Percentiles rank a stretch among this genome's conserved stretches.
phyloP scores from a whole-genome alignment of 495 filamentous ascomycete species.

The Neurospora discreta region DNA sequence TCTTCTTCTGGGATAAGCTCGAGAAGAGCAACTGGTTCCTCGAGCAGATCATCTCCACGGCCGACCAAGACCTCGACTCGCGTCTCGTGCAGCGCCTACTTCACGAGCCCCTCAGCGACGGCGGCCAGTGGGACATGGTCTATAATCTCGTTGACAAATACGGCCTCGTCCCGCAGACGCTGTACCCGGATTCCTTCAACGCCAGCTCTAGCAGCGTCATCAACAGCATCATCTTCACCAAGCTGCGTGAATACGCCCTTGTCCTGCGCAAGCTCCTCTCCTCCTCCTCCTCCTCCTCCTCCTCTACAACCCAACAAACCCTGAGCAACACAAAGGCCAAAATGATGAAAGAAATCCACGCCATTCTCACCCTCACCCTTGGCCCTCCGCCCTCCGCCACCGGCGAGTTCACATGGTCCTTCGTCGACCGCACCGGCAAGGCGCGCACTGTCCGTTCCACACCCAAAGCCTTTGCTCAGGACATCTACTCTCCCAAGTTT shows the following conservation, averaged over 20 bases:
- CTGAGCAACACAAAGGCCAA: constrained; percentile 49
- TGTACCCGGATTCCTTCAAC: constrained; percentile 74
- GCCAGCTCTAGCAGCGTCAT: constrained; percentile 57
- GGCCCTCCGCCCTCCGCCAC: constrained; percentile 61
- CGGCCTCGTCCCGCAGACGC: constrained; percentile 63
- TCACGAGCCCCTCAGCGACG: constrained; percentile 58
- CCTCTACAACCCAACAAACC: constrained; percentile 3
- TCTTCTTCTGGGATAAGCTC: constrained; percentile 94
- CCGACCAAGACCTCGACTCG: constrained; percentile 52
- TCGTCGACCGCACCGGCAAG: constrained; percentile 53
- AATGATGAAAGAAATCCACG: constrained; percentile 68
- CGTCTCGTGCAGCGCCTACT: constrained; percentile 59
- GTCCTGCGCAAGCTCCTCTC: constrained; percentile 42
- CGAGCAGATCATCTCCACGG: constrained; percentile 67
- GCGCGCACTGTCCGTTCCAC: constrained; percentile 47
- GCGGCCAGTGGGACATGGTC: constrained; percentile 90
- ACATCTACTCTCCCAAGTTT: constrained; percentile 35
- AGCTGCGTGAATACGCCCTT: constrained; percentile 74
- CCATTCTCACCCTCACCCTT: constrained; percentile 65
- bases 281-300: constrained; percentile 10
- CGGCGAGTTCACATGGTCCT: constrained; percentile 66
- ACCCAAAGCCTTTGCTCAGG: constrained; percentile 54
- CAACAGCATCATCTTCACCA: constrained; percentile 68
- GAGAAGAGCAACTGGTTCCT: constrained; percentile 87
- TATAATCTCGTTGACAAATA: constrained; percentile 80